Evolutionary conservation across 305 asterid genomes (phyloP).

Genomic region (Stenogyne calaminthoides): DNA sequence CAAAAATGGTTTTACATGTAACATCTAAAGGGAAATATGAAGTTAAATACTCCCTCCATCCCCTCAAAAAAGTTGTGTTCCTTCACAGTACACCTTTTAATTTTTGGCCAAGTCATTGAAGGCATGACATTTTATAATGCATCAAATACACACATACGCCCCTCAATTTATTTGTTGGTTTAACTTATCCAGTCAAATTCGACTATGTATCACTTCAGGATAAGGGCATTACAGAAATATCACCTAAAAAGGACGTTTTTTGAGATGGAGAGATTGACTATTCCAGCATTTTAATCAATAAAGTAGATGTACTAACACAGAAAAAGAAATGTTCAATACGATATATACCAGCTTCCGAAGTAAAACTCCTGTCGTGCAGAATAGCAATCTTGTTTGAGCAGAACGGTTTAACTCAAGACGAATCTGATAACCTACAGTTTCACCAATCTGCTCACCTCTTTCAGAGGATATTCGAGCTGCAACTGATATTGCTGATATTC

Average conservation of each 20-base stretch:
- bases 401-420: conserved; percentile 87
- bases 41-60: not conserved
- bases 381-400: conserved; percentile 77
- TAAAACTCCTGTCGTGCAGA: conserved; percentile 97
- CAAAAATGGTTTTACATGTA: conserved; percentile 10
- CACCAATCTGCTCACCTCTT: conserved; percentile 95
- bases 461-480: conserved; percentile 88
- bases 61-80: not conserved
- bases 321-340: conserved; percentile 11
- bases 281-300: conserved; percentile 22
- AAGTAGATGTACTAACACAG: conserved; percentile 1
- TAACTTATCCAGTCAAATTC: not conserved
- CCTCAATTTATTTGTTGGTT: not conserved
- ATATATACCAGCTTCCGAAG: conserved; percentile 79
- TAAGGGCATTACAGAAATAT: not conserved
- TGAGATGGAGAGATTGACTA: not conserved
- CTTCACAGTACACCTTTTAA: not conserved
- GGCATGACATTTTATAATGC: not conserved
- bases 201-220: not conserved
- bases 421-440: conserved; percentile 89
- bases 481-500: conserved; percentile 97
- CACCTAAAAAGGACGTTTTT: not conserved
- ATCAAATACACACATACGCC: not conserved
- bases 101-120: not conserved
- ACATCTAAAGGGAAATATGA: not conserved